A percentile compares a stretch with the other conserved stretches of the same genome.
phyloP scores from a whole-genome alignment of 495 filamentous ascomycete species.

The Hypoxylon lienhwacheense region DNA sequence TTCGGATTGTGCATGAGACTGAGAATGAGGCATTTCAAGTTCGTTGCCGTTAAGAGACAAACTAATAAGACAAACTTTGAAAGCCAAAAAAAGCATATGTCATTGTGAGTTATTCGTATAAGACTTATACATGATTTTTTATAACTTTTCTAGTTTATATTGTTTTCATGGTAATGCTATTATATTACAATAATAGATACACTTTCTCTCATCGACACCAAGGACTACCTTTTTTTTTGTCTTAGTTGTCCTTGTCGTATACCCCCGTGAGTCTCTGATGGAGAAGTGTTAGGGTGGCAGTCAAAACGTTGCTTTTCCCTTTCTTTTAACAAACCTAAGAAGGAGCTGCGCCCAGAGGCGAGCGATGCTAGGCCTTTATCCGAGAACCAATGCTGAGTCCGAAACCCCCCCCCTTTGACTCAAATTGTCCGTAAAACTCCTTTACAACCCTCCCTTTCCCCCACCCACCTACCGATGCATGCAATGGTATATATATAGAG shows the following conservation, averaged over 20 bases:
- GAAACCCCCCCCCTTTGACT: background rate
- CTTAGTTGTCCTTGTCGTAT: too few relatives aligned
- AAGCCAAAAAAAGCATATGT: too few relatives aligned
- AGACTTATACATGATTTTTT: constrained; percentile 3
- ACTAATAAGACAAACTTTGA: too few relatives aligned
- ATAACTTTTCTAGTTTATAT: constrained; percentile 20
- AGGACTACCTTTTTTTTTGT: too few relatives aligned
- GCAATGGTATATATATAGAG: constrained; percentile 40
- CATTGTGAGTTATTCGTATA: constrained; percentile 1
- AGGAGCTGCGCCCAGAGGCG: too few relatives aligned
- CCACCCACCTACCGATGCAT: constrained; percentile 33
- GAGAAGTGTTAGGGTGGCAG: too few relatives aligned
- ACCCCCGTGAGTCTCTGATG: too few relatives aligned
- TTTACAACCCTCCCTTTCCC: constrained; percentile 30
- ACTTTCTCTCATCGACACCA: too few relatives aligned
- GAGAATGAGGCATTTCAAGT: too few relatives aligned
- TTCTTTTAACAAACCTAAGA: too few relatives aligned
- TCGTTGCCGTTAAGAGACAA: too few relatives aligned
- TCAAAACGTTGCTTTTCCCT: constrained; percentile 38
- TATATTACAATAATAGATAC: constrained; percentile 20
- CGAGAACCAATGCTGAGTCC: constrained; percentile 27
- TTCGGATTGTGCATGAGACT: too few relatives aligned
- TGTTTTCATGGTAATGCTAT: constrained; percentile 25
- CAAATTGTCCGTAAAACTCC: constrained; percentile 22
- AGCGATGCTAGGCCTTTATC: constrained; percentile 30